These are phyloP conservation scores for Boletus semigastroideus DNA, from an alignment of 1,284 basidiomycete species.

Conservation along the genomic window DNA sequence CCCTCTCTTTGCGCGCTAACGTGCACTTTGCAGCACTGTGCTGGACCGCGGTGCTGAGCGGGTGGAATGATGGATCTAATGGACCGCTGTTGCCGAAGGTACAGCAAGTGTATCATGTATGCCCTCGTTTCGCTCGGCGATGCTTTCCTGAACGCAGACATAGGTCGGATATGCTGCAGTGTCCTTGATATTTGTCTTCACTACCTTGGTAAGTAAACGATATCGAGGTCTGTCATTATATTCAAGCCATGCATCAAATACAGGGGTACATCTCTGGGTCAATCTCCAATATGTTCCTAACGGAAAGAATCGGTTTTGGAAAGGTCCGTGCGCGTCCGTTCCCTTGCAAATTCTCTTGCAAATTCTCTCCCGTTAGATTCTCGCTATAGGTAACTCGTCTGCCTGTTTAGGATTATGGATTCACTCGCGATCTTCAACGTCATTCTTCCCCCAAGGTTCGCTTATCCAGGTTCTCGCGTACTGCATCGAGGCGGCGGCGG, in stretches of 20 bases:
- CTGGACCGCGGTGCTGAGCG: constrained; percentile 16
- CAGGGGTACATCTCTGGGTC: constrained; percentile 22
- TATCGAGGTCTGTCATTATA: background rate
- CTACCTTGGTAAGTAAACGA: constrained; percentile 15
- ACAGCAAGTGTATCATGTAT: constrained; percentile 19
- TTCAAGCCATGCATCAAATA: background rate
- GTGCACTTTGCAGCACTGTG: constrained; percentile 21
- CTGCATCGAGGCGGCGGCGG: constrained; percentile 49
- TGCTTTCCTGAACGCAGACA: background rate
- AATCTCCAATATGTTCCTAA: constrained; percentile 16
- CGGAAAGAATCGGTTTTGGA: constrained; percentile 17
- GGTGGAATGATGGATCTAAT: constrained; percentile 25
- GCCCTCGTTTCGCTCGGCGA: background rate
- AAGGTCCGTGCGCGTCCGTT: constrained; percentile 13
- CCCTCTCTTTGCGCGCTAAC: constrained; percentile 4
- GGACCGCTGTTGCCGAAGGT: constrained; percentile 23
- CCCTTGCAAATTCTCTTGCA: background rate
- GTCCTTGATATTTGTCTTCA: constrained; percentile 25
- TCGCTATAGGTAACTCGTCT: constrained; percentile 5
- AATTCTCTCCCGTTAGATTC: background rate
- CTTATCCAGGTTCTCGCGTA: constrained; percentile 42
- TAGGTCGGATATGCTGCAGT: constrained; percentile 21
- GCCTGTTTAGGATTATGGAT: background rate
- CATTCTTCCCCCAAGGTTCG: constrained; percentile 25
- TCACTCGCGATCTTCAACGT: background rate